A percentile compares a stretch with the other conserved stretches of the same genome.
Conservation (phyloP, 1,284 basidiomycete genomes). For the Sanguinoderma infundibulare region DNA sequence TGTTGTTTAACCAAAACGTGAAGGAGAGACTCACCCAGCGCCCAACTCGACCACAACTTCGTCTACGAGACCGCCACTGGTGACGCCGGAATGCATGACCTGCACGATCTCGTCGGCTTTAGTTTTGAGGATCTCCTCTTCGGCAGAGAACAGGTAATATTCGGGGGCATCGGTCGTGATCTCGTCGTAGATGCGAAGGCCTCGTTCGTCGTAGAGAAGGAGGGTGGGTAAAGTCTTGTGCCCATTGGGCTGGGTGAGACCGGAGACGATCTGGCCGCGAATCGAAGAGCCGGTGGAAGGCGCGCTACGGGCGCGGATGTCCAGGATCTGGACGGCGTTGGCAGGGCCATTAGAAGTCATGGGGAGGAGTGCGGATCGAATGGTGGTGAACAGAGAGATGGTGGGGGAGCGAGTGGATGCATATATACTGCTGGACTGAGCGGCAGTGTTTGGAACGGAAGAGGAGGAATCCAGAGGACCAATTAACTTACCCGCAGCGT, state of each 20-base stretch:
- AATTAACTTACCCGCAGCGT: conserved; percentile 2
- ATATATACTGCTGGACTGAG: conserved; percentile 14
- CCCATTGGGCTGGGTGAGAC: conserved; percentile 57
- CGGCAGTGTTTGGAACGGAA: neutral
- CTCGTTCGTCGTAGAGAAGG: conserved; percentile 87
- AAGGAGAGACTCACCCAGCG: conserved; percentile 71
- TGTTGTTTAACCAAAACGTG: neutral
- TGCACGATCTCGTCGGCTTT: conserved; percentile 71
- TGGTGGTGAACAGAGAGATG: neutral
- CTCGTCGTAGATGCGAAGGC: conserved; percentile 82
- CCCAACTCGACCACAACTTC: conserved; percentile 83
- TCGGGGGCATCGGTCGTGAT: conserved; percentile 84
- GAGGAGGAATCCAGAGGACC: conserved; percentile 2
- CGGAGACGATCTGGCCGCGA: conserved; percentile 52
- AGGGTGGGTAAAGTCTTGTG: conserved; percentile 81
- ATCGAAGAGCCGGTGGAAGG: conserved; percentile 42
- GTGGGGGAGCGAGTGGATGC: neutral
- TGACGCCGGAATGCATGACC: conserved; percentile 68
- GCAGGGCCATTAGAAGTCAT: conserved; percentile 17
- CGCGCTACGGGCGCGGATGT: conserved; percentile 45
- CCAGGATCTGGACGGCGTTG: conserved; percentile 48
- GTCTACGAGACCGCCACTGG: conserved; percentile 49
- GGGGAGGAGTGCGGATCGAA: neutral
- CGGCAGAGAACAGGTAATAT: conserved; percentile 88
- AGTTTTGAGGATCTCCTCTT: conserved; percentile 71